Evolutionary conservation across 768 basidiomycete species (phyloP).

Genomic region (Baorangia bicolor): DNA sequence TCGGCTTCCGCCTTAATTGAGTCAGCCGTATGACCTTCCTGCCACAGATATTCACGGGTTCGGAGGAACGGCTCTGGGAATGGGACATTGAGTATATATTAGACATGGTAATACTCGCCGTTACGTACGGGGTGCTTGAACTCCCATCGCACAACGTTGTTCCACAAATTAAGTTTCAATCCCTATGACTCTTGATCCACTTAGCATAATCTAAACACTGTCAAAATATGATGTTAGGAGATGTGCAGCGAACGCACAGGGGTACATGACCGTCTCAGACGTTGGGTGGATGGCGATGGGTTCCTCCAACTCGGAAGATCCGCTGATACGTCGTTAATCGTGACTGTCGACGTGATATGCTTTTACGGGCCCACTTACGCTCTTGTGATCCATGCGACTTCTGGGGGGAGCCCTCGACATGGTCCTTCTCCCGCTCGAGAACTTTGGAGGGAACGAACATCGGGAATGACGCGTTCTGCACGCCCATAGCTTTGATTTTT

Average conservation of each 20-base stretch:
- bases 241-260: constrained; percentile 57
- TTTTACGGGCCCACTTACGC: constrained; percentile 58
- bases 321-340: constrained; percentile 44
- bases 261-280: constrained; percentile 99
- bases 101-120: background rate
- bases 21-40: constrained; percentile 97
- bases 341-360: background rate
- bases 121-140: constrained; percentile 95
- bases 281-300: constrained; percentile 98
- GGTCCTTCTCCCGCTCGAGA: constrained; percentile 95
- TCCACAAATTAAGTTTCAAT: constrained; percentile 99
- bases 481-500: constrained; percentile 90
- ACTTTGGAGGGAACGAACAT: constrained; percentile 96
- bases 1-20: constrained; percentile 89
- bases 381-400: constrained; percentile 99
- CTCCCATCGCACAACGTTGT: constrained; percentile 99
- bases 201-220: constrained; percentile 82
- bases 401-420: constrained; percentile 98
- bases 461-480: constrained; percentile 98
- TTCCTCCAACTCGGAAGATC: constrained; percentile 91
- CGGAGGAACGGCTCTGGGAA: constrained; percentile 91
- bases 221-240: background rate
- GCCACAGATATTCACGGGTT: constrained; percentile 99
- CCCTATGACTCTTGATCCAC: constrained; percentile 97
- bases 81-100: constrained; percentile 19